phyloP scores from a whole-genome alignment of 23 red algal genomes.

The Gracilaria gracilis region DNA sequence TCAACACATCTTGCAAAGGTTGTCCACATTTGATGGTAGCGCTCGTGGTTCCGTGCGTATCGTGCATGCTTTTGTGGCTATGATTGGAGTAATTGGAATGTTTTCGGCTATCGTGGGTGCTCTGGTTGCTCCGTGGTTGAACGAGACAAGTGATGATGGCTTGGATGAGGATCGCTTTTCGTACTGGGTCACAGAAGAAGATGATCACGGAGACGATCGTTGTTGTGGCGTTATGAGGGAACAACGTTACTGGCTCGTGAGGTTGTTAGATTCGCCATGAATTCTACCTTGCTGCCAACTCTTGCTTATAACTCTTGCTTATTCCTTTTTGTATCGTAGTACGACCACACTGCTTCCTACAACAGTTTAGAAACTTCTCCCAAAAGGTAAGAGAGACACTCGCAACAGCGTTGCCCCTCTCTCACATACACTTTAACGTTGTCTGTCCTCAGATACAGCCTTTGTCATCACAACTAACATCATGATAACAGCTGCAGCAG shows the following conservation, averaged over 20 bases:
- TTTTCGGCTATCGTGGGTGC: slow-evolving; percentile 68
- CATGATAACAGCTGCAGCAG: too few species aligned
- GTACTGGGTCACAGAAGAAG: slow-evolving; percentile 59
- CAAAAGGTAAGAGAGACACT: too few species aligned
- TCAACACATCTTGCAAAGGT: slow-evolving; percentile 17
- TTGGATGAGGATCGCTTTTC: slow-evolving; percentile 49
- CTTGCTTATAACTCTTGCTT: neutral
- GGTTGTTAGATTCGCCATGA: slow-evolving; percentile 34
- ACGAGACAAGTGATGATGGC: slow-evolving; percentile 38
- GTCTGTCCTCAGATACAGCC: too few species aligned
- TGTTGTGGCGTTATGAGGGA: slow-evolving; percentile 21
- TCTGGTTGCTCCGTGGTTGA: slow-evolving; percentile 44
- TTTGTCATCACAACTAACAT: too few species aligned
- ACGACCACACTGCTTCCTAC: neutral
- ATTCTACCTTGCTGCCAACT: too few species aligned
- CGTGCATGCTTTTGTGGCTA: slow-evolving; percentile 21
- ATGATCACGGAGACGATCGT: slow-evolving; percentile 36
- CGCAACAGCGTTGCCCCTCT: too few species aligned
- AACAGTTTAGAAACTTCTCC: too few species aligned
- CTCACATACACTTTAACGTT: too few species aligned
- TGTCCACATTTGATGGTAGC: slow-evolving; percentile 42
- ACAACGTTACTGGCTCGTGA: slow-evolving; percentile 28
- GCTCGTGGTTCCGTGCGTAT: slow-evolving; percentile 4
- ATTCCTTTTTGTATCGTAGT: neutral
- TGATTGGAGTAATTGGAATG: slow-evolving; percentile 66